Evolutionary conservation across 75 land plant genomes (phyloP), one percentile per base, ranked within the genome.

Genomic region (Picea glauca): DNA sequence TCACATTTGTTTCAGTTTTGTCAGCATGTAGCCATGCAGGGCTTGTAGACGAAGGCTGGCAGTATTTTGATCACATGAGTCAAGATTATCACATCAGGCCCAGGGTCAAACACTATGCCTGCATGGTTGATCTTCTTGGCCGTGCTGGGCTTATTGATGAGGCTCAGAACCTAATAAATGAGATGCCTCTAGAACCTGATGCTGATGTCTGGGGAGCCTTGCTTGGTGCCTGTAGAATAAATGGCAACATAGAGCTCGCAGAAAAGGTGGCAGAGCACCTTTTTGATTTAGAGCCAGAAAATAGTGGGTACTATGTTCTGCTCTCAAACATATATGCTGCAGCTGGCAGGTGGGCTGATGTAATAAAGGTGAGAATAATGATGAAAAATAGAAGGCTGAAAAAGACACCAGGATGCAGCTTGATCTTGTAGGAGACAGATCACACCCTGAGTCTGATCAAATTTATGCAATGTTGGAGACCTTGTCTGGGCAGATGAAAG

Each of bases 81-180:
- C 26, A 30, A 23, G 17, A 80, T 15, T 43, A 43, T 77, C n/a
- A 26, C 8, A 50, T 54, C 23, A 43, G 17, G 2, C 26, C 56
- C 20, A 79, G 31, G 9, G n/a, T 40, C 20, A 73, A 78, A 15
- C 83, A 79, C 56, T 78, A 62, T 81, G 63, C 65, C 54, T 81
- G 83, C 74, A 63, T 81, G 56, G 74, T 81, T 65, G 83, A 81
- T 56, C 81, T 78, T 58, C 82, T 81, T 13, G 82, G 83, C n/a
- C 81, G 83, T 12, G 73, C 83, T 50, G 83, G 83, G 14, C 21
- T 32, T 15, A 26, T 81, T 38, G 13, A n/a, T 18, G 81, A 78
- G 38, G 82, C 72, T 13, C 14, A 81, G 31, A 74, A 43, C 5
- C 17, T 81, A 17, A 23, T 81, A 35, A 79, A 79, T 13, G 79